A percentile compares a stretch with the other conserved stretches of the same genome.
phyloP scores from a whole-genome alignment of 164 flowering plant species.

The Annona cherimola region DNA sequence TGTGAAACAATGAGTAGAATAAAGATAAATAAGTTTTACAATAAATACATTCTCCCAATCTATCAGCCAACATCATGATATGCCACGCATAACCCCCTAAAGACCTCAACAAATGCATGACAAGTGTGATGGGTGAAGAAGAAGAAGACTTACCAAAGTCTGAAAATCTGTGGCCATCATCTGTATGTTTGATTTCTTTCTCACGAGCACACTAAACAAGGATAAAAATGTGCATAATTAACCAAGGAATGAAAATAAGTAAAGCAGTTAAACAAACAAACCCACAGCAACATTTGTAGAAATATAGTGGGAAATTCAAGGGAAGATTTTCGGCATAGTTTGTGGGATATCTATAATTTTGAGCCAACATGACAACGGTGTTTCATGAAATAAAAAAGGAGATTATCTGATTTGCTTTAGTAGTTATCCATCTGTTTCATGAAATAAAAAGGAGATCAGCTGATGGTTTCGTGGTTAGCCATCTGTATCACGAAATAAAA shows the following conservation, averaged over 20 bases:
- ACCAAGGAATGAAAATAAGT: conserved; percentile 1
- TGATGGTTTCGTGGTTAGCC: too few relatives aligned
- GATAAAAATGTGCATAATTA: background rate
- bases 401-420: too few relatives aligned
- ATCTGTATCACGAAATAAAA: too few relatives aligned
- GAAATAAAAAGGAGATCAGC: too few relatives aligned
- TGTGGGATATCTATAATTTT: too few relatives aligned
- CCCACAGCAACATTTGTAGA: background rate
- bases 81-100: too few relatives aligned
- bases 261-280: background rate
- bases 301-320: too few relatives aligned
- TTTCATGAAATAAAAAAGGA: too few relatives aligned
- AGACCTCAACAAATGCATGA: background rate
- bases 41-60: background rate
- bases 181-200: conserved; percentile 55
- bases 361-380: too few relatives aligned
- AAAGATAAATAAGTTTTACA: background rate
- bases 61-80: background rate
- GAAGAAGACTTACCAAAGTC: conserved; percentile 46
- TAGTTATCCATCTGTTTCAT: too few relatives aligned
- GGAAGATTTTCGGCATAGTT: too few relatives aligned
- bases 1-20: background rate
- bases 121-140: background rate
- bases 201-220: conserved; percentile 58
- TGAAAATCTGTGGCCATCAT: conserved; percentile 74